Evolutionary conservation across 2,329 filamentous ascomycete genomes (phyloP), one percentile per base, ranked within the genome.

Genomic region (Xenosphaeropsis pyriputrescens): DNA sequence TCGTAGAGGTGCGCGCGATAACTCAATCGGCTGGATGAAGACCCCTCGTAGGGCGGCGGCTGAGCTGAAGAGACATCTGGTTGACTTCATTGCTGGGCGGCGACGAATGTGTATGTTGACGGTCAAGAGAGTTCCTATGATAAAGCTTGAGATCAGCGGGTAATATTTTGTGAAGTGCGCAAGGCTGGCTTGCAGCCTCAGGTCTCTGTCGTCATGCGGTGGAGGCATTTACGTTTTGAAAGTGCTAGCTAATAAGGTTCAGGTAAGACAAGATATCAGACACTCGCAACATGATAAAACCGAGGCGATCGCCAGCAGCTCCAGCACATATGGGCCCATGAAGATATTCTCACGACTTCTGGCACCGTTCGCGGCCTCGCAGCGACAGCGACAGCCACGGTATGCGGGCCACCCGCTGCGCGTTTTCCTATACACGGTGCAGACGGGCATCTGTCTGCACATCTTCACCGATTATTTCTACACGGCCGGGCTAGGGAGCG

Each of bases 401-500:
- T 45, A 50, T 40, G 39, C 39, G 9, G 41, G 43, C 29, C 50
- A 51, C 22, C 57, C 58, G 35, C 44, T 65, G 37, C 64, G 64
- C 45, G 50, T 69, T 38, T 45, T 61, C 34, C 49, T 68, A 43
- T 57, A 62, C 42, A 60, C 63, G 14, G 46, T 65, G 43, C 66
- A 73, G 47, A 59, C 60, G 39, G 50, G 68, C 30, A 60, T 64
- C 37, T 49, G 65, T 32, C 52, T 55, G 18, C 72, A 77, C 53
- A 53, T 75, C n/a, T 52, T 67, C 41, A 58, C 54, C 51, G 68
- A 73, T 32, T 78, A 91, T 59, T 62, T 74, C 49, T 72, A 75
- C 59, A 66, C 66, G 44, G 50, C 79, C 45, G 68, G 69, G 15
- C 58, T 64, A 4, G 75, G 76, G 13, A 64, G 65, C 18, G 89